Base-by-base conservation (phyloP, 371 early-diverging fungal species). In the Caulochytrium protostelioides region DNA sequence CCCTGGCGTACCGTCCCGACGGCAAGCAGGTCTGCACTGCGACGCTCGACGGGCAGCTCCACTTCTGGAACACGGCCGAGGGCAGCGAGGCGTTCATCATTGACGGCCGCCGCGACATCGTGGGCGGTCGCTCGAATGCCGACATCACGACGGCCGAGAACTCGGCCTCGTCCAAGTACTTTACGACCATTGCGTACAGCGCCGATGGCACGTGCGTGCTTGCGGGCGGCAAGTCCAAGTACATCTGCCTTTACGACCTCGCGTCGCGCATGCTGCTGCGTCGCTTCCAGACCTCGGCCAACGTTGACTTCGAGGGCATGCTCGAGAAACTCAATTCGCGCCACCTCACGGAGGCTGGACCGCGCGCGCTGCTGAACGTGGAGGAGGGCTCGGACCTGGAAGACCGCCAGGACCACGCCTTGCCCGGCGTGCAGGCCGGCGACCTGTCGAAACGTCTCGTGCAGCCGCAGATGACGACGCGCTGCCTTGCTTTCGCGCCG, bases 301-400 rank as follows among this genome's bases (percentile, higher is more conserved):
- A 92, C 59, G 59, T 78, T 38, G 79, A 89, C 0, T 62, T 86
- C 35, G 92, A 97, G 40, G 90, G 90, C 25, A 82, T 85, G 34
- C 75, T 75, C 33, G 83, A 81, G 35, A 62, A 72, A 46, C 67
- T 91, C 31, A 87, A 89, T 51, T 74, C 76, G 17, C 76, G 76
- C 38, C 57, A 79, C 38, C 85, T 92, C 83, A 89, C 90, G 6
- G 87, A 91, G 36, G 87, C 86, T 20, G 97, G 92, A 3, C 64
- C 84, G 4, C 59, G 72, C 28, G 79, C 78, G 30, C 47, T 80
- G 52, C 72, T 86, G 13, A 81, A 81, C 28, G 59, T 49, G 4
- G 75, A 76, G 22, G 76, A 75, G 22, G 66, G 72, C 25, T 62
- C 65, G 10, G 90, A 89, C 47, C 41, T 72, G 4, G 89, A 85